Base-by-base conservation (phyloP, 2,329 filamentous ascomycete species). In the Helotiales sp. region DNA sequence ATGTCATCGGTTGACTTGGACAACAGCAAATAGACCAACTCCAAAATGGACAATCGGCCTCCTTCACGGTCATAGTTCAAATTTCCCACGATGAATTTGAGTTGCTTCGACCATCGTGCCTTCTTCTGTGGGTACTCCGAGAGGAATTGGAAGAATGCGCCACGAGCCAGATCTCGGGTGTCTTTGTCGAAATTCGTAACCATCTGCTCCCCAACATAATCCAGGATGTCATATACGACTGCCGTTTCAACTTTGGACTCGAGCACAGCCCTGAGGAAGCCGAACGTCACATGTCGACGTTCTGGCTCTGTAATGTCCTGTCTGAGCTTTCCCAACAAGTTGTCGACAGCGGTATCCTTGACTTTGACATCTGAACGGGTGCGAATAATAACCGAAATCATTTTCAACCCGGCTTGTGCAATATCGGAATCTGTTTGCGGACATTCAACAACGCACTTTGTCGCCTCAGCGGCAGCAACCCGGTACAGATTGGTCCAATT, bases 121-220 rank as follows among this genome's bases (percentile, higher is more conserved):
- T 93, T 94, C 75, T 91, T 93, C 78, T 98, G 96, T 0, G 96
- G 95, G 76, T 97, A 99, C 63, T 97, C 93, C 71, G 94, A 88
- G 64, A 99, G 82, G 80, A 99, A 99, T 72, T 97, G 93, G 78
- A 97, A 91, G 79, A 96, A 99, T 15, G 93, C 91, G 22, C 93
- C 93, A 65, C 96, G 87, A 15, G 95, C 94, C 43, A 97, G 84
- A 77, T 97, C 93, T 61, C 96, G 88, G 2, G 95, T 95, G 71
- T 91, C 89, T 73, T 91, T 91, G 73, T 96, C 94, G 70, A 97
- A 93, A 76, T 98, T 98, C 52, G 92, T 97, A 65, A 99, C 91
- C 94, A 98, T 98, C 78, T 97, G 91, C 3, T 87, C 90, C 55
- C 93, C 93, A 32, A 97, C 90, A 74, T 93, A 90, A 77, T 99